Percentiles rank a stretch among this genome's conserved stretches.
Conservation (phyloP, 1,284 basidiomycete genomes). For the Psilocybe mexicana region DNA sequence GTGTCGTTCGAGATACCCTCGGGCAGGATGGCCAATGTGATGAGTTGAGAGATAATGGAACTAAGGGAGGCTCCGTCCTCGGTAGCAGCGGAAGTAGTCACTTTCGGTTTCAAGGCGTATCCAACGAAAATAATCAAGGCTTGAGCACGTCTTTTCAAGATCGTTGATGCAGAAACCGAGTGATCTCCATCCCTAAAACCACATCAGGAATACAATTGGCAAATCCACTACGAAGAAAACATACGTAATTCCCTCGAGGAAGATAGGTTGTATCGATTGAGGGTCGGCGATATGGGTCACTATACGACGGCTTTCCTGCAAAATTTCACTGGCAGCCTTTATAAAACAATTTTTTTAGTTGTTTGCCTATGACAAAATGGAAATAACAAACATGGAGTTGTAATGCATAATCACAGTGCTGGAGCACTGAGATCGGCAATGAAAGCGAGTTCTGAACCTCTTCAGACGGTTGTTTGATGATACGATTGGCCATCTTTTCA, state of each 20-base stretch:
- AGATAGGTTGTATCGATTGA: constrained; percentile 41
- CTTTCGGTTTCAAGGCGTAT: constrained; percentile 40
- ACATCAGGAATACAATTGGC: not conserved
- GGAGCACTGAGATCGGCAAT: constrained; percentile 67
- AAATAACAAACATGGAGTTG: constrained; percentile 56
- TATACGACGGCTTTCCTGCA: constrained; percentile 68
- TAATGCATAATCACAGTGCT: constrained; percentile 52
- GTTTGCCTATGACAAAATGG: constrained; percentile 12
- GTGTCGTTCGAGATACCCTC: constrained; percentile 33
- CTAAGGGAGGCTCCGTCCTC: constrained; percentile 27
- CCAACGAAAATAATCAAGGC: constrained; percentile 65
- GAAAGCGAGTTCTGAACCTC: constrained; percentile 63
- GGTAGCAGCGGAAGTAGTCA: constrained; percentile 15
- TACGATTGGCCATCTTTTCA: constrained; percentile 75
- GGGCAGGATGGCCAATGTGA: constrained; percentile 41
- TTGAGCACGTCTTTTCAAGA: constrained; percentile 61
- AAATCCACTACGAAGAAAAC: constrained; percentile 22
- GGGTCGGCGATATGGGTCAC: constrained; percentile 46
- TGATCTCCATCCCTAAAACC: constrained; percentile 55
- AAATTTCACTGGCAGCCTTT: constrained; percentile 46
- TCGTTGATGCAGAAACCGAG: constrained; percentile 40
- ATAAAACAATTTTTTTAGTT: not conserved
- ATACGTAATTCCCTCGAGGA: constrained; percentile 60
- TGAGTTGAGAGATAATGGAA: constrained; percentile 45
- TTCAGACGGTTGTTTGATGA: constrained; percentile 63